Evolutionary conservation across 169 alveolate species (phyloP).

Genomic region (Plasmodium gonderi): DNA sequence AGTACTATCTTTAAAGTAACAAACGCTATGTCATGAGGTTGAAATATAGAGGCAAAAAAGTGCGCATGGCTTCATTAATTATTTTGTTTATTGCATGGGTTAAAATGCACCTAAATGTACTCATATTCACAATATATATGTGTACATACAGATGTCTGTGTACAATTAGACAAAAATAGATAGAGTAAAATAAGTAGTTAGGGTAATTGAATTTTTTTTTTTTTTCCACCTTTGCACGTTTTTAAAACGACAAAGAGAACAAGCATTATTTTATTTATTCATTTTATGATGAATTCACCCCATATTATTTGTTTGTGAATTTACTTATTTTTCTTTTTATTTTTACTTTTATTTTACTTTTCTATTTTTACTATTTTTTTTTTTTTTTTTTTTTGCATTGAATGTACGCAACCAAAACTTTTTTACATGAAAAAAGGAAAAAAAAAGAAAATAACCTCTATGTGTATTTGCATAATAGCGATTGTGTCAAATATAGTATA

Average conservation of each 20-base stretch:
- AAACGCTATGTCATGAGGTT: background rate
- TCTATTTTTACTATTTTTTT: background rate
- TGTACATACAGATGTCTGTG: background rate
- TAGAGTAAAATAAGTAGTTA: background rate
- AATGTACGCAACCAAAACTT: background rate
- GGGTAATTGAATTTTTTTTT: background rate
- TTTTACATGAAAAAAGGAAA: background rate
- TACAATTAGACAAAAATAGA: slow-evolving; percentile 29
- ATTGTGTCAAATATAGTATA: background rate
- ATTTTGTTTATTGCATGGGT: background rate
- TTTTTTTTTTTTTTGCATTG: background rate
- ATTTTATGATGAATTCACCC: background rate
- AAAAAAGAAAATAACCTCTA: background rate
- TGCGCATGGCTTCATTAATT: background rate
- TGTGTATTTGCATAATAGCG: background rate
- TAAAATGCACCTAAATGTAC: background rate
- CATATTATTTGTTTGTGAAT: background rate
- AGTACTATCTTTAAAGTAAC: background rate
- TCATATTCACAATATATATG: background rate
- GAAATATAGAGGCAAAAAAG: background rate
- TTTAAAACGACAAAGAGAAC: background rate
- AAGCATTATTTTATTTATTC: background rate
- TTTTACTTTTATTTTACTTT: background rate
- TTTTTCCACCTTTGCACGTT: background rate
- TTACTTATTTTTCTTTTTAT: background rate